Conservation (phyloP, 176 grass and related monocot genomes). For the Eragrostis nindensis region DNA sequence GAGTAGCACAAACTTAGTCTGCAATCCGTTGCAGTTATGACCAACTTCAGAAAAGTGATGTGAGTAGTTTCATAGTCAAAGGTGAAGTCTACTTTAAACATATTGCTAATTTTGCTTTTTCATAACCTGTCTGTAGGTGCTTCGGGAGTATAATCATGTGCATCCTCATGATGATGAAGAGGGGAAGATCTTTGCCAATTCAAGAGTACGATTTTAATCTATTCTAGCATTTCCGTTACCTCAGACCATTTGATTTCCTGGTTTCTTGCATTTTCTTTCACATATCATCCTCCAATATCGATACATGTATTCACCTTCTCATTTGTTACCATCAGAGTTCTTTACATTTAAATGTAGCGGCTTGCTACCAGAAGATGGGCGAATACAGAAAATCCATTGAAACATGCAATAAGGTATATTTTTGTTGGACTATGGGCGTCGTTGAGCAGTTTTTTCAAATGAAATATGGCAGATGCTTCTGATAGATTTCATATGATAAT, state of each 20-base stretch:
- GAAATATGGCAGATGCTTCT: conserved; percentile 4
- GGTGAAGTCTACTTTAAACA: not conserved
- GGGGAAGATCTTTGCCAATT: conserved; percentile 95
- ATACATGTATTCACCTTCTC: conserved; percentile 36
- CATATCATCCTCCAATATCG: not conserved
- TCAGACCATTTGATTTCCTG: conserved; percentile 2
- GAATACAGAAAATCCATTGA: conserved; percentile 91
- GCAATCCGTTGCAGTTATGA: not conserved
- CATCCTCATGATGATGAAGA: conserved; percentile 96
- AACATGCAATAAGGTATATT: conserved; percentile 84
- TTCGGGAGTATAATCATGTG: conserved; percentile 97
- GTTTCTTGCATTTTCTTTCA: not conserved
- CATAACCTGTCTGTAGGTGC: conserved; percentile 52
- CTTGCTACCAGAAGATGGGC: conserved; percentile 90
- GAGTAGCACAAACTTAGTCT: not conserved
- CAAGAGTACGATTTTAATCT: conserved; percentile 68
- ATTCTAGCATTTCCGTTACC: conserved; percentile 4
- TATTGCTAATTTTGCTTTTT: conserved; percentile 8
- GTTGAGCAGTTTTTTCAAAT: conserved; percentile 5
- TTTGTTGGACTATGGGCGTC: not conserved
- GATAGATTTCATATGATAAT: not conserved
- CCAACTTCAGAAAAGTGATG: conserved; percentile 7
- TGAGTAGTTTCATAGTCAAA: conserved; percentile 18
- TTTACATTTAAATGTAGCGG: conserved; percentile 91
- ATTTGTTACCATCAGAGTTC: conserved; percentile 63